phyloP scores from a whole-genome alignment of 1,284 basidiomycete species.

The Pterulicium gracile region DNA sequence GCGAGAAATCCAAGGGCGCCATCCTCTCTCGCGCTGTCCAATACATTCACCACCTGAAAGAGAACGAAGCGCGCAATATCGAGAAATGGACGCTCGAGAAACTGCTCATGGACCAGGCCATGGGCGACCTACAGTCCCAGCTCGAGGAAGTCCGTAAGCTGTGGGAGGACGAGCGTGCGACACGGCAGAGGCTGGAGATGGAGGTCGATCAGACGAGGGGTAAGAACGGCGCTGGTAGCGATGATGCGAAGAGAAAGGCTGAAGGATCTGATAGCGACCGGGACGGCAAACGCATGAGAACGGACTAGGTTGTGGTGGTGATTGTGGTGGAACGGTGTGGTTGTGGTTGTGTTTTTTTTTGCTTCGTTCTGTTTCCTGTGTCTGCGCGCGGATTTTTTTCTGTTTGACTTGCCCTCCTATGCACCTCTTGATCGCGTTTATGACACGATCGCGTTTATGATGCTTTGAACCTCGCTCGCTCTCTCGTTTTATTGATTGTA shows the following conservation, averaged over 20 bases:
- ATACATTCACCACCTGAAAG: conserved; percentile 85
- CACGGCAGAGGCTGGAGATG: conserved; percentile 43
- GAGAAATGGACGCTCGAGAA: conserved; percentile 95
- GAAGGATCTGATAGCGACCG: neutral
- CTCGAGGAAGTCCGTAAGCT: conserved; percentile 63
- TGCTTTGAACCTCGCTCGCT: too few relatives aligned
- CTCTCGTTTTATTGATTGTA: too few relatives aligned
- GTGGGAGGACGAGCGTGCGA: conserved; percentile 62
- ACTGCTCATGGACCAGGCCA: conserved; percentile 83
- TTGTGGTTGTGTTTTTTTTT: too few relatives aligned
- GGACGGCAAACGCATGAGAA: conserved; percentile 2
- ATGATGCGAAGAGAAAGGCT: conserved; percentile 3
- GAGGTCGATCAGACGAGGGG: conserved; percentile 45
- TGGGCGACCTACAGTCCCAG: conserved; percentile 74
- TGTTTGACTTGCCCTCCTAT: too few relatives aligned
- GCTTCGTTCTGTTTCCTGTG: too few relatives aligned
- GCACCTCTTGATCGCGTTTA: too few relatives aligned
- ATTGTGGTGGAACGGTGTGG: too few relatives aligned
- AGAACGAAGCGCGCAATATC: conserved; percentile 83
- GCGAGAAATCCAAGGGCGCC: conserved; percentile 84
- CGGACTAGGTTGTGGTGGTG: too few relatives aligned
- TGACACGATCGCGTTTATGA: too few relatives aligned
- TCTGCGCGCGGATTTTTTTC: too few relatives aligned
- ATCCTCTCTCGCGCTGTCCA: conserved; percentile 78
- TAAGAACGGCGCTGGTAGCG: conserved; percentile 13